Percentiles rank a stretch among this genome's conserved stretches.
Conservation (phyloP, 1,284 basidiomycete genomes). For the Cutaneotrichosporon sp. region DNA sequence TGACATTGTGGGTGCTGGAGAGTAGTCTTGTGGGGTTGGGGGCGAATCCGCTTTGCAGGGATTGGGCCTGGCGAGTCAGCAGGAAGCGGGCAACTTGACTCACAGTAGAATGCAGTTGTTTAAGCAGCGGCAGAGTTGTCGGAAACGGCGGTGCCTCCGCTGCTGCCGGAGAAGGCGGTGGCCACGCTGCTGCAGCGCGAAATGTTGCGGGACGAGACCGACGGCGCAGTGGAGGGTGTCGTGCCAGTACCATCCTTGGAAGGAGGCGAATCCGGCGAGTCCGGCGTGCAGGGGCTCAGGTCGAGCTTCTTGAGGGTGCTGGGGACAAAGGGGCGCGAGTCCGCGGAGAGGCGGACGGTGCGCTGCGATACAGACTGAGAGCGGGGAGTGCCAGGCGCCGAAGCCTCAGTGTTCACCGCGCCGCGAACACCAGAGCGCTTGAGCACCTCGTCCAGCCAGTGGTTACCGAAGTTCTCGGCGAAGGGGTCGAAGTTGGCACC, state of each 20-base stretch:
- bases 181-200: constrained; percentile 1
- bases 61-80: neutral
- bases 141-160: neutral
- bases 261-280: too few species aligned
- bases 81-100: neutral
- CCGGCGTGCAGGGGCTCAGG: neutral
- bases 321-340: constrained; percentile 33
- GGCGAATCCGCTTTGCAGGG: neutral
- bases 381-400: neutral
- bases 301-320: constrained; percentile 7
- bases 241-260: neutral
- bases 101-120: neutral
- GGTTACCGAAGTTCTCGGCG: neutral
- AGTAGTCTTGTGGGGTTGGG: too few species aligned
- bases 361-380: neutral
- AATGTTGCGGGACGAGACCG: neutral
- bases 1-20: too few species aligned
- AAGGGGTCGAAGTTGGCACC: constrained; percentile 22
- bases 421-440: neutral
- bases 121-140: neutral
- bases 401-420: neutral
- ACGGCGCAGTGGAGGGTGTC: neutral
- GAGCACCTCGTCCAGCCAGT: constrained; percentile 7
- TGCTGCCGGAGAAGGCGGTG: too few species aligned
- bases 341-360: constrained; percentile 25